phyloP scores from a whole-genome alignment of 2,329 filamentous ascomycete species.

The Didymella glomerata region DNA sequence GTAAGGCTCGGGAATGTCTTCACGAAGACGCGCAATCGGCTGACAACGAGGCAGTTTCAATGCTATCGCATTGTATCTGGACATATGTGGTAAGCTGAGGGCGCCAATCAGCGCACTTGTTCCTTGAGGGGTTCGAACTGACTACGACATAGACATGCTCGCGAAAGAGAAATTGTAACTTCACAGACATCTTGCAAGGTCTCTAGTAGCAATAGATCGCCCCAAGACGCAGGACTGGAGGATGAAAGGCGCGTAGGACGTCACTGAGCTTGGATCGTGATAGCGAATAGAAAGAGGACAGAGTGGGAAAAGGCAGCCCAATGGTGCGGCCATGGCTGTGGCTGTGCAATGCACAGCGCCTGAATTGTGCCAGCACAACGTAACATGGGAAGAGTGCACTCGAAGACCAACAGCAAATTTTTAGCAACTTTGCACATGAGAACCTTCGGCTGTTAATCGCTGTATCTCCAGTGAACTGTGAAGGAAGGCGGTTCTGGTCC shows the following conservation, averaged over 20 bases:
- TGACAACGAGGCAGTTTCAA: slow-evolving; percentile 63
- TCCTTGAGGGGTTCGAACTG: not conserved
- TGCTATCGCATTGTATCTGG: slow-evolving; percentile 69
- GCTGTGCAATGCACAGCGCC: slow-evolving; percentile 20
- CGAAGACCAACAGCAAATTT: not conserved
- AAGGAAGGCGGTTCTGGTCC: slow-evolving; percentile 2
- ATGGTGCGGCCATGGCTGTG: slow-evolving; percentile 31
- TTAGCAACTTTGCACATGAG: not conserved
- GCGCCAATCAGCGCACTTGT: not conserved
- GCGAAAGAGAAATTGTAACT: slow-evolving; percentile 48
- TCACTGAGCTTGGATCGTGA: slow-evolving; percentile 17
- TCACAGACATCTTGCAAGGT: not conserved
- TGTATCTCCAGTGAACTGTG: not conserved
- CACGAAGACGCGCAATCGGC: not conserved
- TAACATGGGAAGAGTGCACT: not conserved
- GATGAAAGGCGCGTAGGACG: slow-evolving; percentile 28
- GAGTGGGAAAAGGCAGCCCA: slow-evolving; percentile 22
- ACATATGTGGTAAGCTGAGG: slow-evolving; percentile 66
- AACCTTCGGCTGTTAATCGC: not conserved
- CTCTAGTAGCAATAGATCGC: not conserved
- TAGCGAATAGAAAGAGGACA: slow-evolving; percentile 14
- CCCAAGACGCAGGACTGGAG: slow-evolving; percentile 4
- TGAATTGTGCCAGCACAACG: not conserved
- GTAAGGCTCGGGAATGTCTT: slow-evolving; percentile 39
- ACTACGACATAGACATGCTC: slow-evolving; percentile 45